These are phyloP conservation scores for Colletotrichum higginsianum DNA, from an alignment of 2,329 filamentous ascomycete genomes.

Conservation along the genomic window DNA sequence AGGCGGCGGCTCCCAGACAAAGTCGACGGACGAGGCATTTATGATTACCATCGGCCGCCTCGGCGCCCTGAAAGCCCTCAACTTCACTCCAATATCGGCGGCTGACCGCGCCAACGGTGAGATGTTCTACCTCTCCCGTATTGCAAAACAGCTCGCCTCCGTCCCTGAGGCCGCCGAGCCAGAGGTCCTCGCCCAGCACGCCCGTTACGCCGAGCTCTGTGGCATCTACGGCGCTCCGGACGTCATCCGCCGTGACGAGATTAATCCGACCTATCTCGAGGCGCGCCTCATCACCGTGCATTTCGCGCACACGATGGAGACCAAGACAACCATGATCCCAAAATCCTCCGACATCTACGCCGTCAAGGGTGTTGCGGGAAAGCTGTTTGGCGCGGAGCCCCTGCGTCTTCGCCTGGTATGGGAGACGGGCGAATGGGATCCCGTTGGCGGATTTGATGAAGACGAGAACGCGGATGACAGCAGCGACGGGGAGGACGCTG, in stretches of 20 bases:
- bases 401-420: slow-evolving; percentile 79
- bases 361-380: slow-evolving; percentile 83
- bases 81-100: slow-evolving; percentile 79
- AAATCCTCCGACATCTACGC: slow-evolving; percentile 85
- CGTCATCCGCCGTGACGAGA: slow-evolving; percentile 68
- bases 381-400: slow-evolving; percentile 76
- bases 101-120: slow-evolving; percentile 90
- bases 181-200: slow-evolving; percentile 74
- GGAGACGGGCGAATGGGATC: slow-evolving; percentile 94
- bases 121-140: slow-evolving; percentile 91
- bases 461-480: slow-evolving; percentile 65
- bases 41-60: slow-evolving; percentile 90
- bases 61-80: slow-evolving; percentile 76
- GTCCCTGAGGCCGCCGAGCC: slow-evolving; percentile 68
- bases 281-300: slow-evolving; percentile 80
- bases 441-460: slow-evolving; percentile 75
- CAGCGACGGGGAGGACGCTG: slow-evolving; percentile 65
- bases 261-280: slow-evolving; percentile 87
- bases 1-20: slow-evolving; percentile 54
- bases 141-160: slow-evolving; percentile 80
- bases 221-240: slow-evolving; percentile 80
- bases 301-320: slow-evolving; percentile 55
- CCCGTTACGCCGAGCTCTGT: slow-evolving; percentile 82
- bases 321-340: slow-evolving; percentile 71
- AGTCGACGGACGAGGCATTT: slow-evolving; percentile 83